Conservation (phyloP, 2,329 filamentous ascomycete genomes). For the Aspergillus luchuensis region DNA sequence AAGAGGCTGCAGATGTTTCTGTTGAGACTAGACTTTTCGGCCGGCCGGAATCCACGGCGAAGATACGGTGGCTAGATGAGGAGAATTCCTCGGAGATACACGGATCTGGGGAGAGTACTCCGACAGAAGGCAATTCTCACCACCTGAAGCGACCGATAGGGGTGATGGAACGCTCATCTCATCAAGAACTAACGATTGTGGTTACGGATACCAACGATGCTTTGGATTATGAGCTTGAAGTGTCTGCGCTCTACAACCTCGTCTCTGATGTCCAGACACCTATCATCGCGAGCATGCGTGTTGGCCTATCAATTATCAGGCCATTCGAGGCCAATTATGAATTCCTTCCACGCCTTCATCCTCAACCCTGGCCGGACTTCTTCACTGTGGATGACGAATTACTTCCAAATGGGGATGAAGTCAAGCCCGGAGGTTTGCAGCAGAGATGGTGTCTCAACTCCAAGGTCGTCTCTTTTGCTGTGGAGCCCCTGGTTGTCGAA, state of each 20-base stretch:
- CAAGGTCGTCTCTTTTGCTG: constrained; percentile 72
- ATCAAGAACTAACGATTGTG: constrained; percentile 44
- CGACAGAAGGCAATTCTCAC: constrained; percentile 32
- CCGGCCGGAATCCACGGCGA: constrained; percentile 49
- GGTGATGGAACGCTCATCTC: constrained; percentile 35
- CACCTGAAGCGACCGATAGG: constrained; percentile 39
- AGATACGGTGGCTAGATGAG: constrained; percentile 51
- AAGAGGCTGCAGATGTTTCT: constrained; percentile 71
- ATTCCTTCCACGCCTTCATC: constrained; percentile 75
- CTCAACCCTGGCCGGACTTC: constrained; percentile 81
- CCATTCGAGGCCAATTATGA: constrained; percentile 94
- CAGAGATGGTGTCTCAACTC: constrained; percentile 82
- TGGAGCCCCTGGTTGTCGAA: constrained; percentile 62
- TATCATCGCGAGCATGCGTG: constrained; percentile 70
- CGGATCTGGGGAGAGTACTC: constrained; percentile 28
- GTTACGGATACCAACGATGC: constrained; percentile 55
- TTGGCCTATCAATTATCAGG: constrained; percentile 71
- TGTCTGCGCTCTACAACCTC: constrained; percentile 77
- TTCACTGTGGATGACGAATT: constrained; percentile 63
- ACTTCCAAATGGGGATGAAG: constrained; percentile 27
- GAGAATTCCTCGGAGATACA: constrained; percentile 24
- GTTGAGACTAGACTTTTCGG: constrained; percentile 71
- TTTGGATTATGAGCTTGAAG: constrained; percentile 66
- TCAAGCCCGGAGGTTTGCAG: constrained; percentile 62
- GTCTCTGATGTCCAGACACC: constrained; percentile 77